phyloP scores from a whole-genome alignment of 2,329 filamentous ascomycete species.

The Trichoderma harzianum region DNA sequence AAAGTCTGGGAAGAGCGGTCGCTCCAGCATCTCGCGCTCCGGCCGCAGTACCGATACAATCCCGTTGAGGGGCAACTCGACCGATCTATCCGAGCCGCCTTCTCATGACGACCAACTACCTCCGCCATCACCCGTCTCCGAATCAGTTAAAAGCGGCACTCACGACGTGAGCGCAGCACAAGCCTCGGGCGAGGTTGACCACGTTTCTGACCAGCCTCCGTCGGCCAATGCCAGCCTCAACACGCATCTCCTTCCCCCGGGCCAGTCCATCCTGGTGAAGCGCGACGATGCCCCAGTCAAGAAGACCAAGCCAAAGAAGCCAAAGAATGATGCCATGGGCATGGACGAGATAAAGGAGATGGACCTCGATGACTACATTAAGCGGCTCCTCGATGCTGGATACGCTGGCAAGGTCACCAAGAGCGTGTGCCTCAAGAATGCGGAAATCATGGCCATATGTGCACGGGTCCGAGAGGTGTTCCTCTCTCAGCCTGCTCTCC shows the following conservation, averaged over 20 bases:
- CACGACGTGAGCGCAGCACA: slow-evolving; percentile 79
- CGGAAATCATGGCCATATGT: slow-evolving; percentile 93
- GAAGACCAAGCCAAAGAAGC: slow-evolving; percentile 35
- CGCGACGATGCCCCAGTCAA: slow-evolving; percentile 68
- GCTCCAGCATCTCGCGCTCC: slow-evolving; percentile 44
- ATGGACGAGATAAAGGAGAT: slow-evolving; percentile 90
- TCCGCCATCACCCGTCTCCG: slow-evolving; percentile 86
- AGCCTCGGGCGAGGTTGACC: slow-evolving; percentile 84
- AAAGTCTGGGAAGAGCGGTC: slow-evolving; percentile 63
- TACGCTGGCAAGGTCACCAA: slow-evolving; percentile 98
- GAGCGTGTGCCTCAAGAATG: slow-evolving; percentile 94
- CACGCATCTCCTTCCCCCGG: slow-evolving; percentile 64
- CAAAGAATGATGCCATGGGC: slow-evolving; percentile 59
- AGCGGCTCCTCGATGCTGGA: slow-evolving; percentile 85
- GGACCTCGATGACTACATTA: slow-evolving; percentile 96
- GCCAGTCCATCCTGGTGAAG: slow-evolving; percentile 86
- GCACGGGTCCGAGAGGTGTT: slow-evolving; percentile 84
- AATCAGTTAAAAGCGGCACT: slow-evolving; percentile 66
- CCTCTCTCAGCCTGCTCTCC: slow-evolving; percentile 82
- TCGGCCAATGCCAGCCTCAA: slow-evolving; percentile 59
- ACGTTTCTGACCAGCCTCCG: slow-evolving; percentile 87
- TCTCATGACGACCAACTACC: slow-evolving; percentile 49
- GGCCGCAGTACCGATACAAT: slow-evolving; percentile 45
- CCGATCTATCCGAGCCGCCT: slow-evolving; percentile 44
- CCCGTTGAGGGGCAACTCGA: slow-evolving; percentile 39